These are phyloP conservation scores for Apiotrichum porosum DNA, from an alignment of 1,284 basidiomycete genomes.

Conservation along the genomic window DNA sequence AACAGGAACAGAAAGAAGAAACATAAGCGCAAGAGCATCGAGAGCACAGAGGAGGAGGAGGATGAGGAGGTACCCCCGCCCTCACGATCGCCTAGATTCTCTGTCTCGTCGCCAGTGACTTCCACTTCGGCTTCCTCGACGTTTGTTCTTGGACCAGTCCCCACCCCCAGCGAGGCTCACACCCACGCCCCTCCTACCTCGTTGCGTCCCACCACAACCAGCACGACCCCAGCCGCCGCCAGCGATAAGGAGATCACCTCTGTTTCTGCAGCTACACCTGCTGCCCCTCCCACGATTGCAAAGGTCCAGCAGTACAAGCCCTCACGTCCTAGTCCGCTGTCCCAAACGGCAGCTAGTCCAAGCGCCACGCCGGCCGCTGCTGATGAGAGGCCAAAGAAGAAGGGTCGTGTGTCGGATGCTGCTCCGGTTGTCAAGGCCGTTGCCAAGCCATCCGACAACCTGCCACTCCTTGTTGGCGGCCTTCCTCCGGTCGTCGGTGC, in stretches of 20 bases:
- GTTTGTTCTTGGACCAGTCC: too few relatives aligned
- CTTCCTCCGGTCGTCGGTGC: conserved; percentile 1
- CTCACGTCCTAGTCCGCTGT: conserved; percentile 24
- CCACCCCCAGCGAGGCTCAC: background rate
- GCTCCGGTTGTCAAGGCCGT: background rate
- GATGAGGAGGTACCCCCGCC: too few relatives aligned
- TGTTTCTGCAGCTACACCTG: background rate
- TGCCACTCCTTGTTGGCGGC: background rate
- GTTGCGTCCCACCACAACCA: background rate
- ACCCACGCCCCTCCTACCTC: background rate
- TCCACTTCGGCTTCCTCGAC: background rate
- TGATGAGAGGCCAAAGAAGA: conserved; percentile 4
- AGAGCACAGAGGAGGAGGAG: background rate
- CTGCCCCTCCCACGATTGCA: background rate
- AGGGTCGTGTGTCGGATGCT: background rate
- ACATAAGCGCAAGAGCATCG: background rate
- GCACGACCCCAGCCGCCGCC: background rate
- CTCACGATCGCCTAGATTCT: too few relatives aligned
- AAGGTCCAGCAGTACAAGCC: conserved; percentile 20
- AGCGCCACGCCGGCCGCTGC: background rate
- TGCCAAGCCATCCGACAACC: background rate
- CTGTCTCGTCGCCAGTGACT: background rate
- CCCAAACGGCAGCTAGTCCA: conserved; percentile 7
- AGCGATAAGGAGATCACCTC: too few relatives aligned
- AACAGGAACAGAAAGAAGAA: background rate